Conservation (phyloP, 345 rosid species). For the Erodium maritimum region DNA sequence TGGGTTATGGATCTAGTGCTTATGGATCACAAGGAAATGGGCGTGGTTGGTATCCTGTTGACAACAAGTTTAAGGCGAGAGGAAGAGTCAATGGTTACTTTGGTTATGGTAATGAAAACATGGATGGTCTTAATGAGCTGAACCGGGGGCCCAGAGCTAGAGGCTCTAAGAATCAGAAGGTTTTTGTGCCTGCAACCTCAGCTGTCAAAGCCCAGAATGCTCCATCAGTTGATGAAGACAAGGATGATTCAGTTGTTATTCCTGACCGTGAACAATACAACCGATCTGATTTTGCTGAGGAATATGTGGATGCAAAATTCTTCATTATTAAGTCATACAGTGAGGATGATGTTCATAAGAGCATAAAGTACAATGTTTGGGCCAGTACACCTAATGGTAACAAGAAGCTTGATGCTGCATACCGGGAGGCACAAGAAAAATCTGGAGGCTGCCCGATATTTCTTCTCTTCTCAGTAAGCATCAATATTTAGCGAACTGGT, state of each 20-base stretch:
- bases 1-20: constrained; percentile 57
- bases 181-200: constrained; percentile 20
- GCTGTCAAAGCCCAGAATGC: constrained; percentile 45
- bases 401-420: constrained; percentile 88
- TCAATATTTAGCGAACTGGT: too few species aligned
- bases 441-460: constrained; percentile 64
- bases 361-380: constrained; percentile 87
- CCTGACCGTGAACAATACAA: constrained; percentile 63
- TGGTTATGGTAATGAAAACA: constrained; percentile 45
- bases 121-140: constrained; percentile 76
- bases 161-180: constrained; percentile 55
- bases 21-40: constrained; percentile 56
- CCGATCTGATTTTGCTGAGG: constrained; percentile 55
- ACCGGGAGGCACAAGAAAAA: constrained; percentile 65
- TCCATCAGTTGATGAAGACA: constrained; percentile 25
- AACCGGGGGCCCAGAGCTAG: constrained; percentile 87
- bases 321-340: constrained; percentile 89
- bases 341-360: constrained; percentile 97
- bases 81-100: constrained; percentile 60
- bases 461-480: not conserved
- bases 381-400: constrained; percentile 94
- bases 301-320: constrained; percentile 56
- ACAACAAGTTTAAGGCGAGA: constrained; percentile 51
- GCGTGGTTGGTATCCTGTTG: constrained; percentile 52
- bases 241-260: constrained; percentile 18